Evolutionary conservation across 1,284 basidiomycete genomes (phyloP), one percentile per base, ranked within the genome.

Genomic region (Lentinus polychrous): DNA sequence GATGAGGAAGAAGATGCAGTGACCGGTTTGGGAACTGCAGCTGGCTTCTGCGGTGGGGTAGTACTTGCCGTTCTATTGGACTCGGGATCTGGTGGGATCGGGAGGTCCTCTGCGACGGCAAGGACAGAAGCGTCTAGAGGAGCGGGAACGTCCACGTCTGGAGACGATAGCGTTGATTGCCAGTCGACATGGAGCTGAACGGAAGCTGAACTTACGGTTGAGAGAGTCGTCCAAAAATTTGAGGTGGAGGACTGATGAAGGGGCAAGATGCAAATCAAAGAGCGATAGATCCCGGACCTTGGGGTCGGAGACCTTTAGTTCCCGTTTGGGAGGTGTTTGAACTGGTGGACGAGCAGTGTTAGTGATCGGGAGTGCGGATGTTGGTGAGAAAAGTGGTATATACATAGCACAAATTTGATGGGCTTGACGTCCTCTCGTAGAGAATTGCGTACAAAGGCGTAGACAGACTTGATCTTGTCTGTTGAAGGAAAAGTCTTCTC

Each of bases 341-440:
- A 88, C 89, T 90, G 53, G 17, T 53, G 32, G 32, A 42, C 7
- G 15, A 47, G 15, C n/a, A 45, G 6, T 14, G 10, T 27, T 10
- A 27, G 27, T 27, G 27, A 27, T 37, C 40, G 14, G 43, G 36
- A 49, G 37, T 27, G 12, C 32, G 17, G 18, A 10, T 17, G 8
- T 33, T 18, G 27, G 27, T 27, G 31, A 31, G 24, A n/a, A 17
- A 7, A 34, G 22, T 34, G 35, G 10, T 10, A 71, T 83, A 45
- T 58, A 91, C 89, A 94, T 42, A 94, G 72, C 20, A 91, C 75
- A 57, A 92, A 93, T 54, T 88, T 87, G 65, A 82, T 79, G 3
- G 79, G 71, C 58, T 84, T 81, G 31, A 81, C 78, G 52, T 86
- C 83, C 44, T 89, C 85, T 34, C 78, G 71, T 37, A 94, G 67